Evolutionary conservation across 179 eudicot species (phyloP).

Genomic region (Corrigiola litoralis): DNA sequence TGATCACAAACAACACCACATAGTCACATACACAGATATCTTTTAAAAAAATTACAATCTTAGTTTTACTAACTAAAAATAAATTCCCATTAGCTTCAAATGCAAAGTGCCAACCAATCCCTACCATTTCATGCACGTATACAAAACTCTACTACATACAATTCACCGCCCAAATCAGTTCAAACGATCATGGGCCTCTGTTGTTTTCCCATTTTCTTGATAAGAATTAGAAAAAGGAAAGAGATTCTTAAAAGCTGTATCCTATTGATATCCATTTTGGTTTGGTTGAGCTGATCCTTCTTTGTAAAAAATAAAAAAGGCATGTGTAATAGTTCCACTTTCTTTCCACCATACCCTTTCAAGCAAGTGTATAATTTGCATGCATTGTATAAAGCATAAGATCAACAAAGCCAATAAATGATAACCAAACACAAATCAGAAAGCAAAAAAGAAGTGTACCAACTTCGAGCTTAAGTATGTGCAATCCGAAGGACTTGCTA

Average conservation of each 20-base stretch:
- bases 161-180: neutral
- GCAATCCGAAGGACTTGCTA: no score
- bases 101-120: neutral
- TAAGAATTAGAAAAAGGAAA: conserved; percentile 1
- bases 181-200: conserved; percentile 1
- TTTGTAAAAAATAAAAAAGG: neutral
- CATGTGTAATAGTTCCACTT: neutral
- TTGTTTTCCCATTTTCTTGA: neutral
- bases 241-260: neutral
- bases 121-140: neutral
- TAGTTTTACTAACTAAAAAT: neutral
- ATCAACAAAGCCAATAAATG: neutral
- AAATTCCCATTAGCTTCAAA: neutral
- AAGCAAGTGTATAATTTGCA: neutral
- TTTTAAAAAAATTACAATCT: neutral
- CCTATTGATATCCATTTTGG: conserved; percentile 11
- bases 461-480: no score
- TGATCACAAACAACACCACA: no score
- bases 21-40: no score
- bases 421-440: neutral
- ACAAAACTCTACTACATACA: neutral
- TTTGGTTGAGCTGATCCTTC: neutral
- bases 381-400: neutral
- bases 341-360: neutral
- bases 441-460: neutral